Evolutionary conservation across 257 asterid species (phyloP).

Genomic region (Solanum medicagineum): DNA sequence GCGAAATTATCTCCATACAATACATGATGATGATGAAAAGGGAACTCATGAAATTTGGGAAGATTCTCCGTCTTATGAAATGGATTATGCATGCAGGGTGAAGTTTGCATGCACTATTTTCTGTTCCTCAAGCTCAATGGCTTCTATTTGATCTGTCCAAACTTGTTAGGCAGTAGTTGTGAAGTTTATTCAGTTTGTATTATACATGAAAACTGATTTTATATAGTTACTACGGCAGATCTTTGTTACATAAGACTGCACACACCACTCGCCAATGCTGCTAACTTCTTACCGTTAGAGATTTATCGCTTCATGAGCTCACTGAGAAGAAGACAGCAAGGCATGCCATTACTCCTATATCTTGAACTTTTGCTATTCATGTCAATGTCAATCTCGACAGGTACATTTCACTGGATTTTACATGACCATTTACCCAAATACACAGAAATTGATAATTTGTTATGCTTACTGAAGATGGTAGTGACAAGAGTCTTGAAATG

Average conservation of each 20-base stretch:
- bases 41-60: neutral
- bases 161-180: neutral
- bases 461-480: neutral
- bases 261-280: too few species aligned
- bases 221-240: neutral
- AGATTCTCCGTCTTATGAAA: neutral
- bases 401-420: constrained; percentile 10
- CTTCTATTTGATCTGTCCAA: neutral
- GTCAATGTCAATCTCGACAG: constrained; percentile 53
- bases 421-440: neutral
- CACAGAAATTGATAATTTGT: neutral
- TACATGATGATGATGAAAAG: neutral
- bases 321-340: constrained; percentile 52
- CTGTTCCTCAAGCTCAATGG: neutral
- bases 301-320: constrained; percentile 53
- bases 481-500: too few species aligned
- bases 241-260: too few species aligned
- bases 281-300: constrained; percentile 14
- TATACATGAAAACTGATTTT: too few species aligned
- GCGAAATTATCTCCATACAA: neutral
- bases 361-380: constrained; percentile 50
- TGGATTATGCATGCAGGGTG: neutral
- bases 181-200: neutral
- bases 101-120: neutral
- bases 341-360: constrained; percentile 64